Evolutionary conservation across 257 asterid species (phyloP), one percentile per base, ranked within the genome.

Genomic region (Petrea volubilis): DNA sequence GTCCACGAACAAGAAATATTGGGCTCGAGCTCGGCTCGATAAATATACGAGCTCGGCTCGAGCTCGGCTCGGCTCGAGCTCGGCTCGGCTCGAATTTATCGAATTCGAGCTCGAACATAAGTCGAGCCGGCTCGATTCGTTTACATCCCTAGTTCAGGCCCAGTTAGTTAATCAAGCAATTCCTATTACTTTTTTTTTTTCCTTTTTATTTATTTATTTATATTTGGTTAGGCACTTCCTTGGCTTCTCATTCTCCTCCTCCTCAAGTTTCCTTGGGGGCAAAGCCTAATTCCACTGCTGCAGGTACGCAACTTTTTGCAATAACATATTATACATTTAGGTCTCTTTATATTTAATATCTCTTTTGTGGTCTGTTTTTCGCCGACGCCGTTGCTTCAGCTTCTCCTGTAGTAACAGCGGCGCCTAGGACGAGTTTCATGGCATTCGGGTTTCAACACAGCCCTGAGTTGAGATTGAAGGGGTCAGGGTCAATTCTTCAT

Each of bases 191-290:
- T n/a, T n/a, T n/a, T n/a, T n/a, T n/a, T n/a, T n/a, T n/a, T n/a
- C n/a, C n/a, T n/a, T n/a, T n/a, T n/a, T n/a, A n/a, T n/a, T n/a
- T n/a, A n/a, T n/a, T n/a, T n/a, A n/a, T n/a, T n/a, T n/a, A n/a
- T n/a, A n/a, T n/a, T n/a, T n/a, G n/a, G n/a, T n/a, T n/a, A 75
- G 94, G 82, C 14, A 44, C 69, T 46, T 68, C 84, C 2, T 29
- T 47, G 66, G 74, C 83, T 51, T 80, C 88, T 29, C 53, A n/a
- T 29, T 44, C 92, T 15, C 88, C 89, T 57, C 56, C 87, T 8
- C n/a, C 83, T 75, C 87, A 80, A 69, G 88, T 82, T 69, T 75
- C 90, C 46, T 66, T 78, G 0, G 92, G 79, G 53, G 31, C 81
- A 60, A 85, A 47, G 68, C 77, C 67, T n/a, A 82, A 85, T 63